Conservation (phyloP, 2,329 filamentous ascomycete genomes). For the Teratosphaeria pseudoeucalypti region DNA sequence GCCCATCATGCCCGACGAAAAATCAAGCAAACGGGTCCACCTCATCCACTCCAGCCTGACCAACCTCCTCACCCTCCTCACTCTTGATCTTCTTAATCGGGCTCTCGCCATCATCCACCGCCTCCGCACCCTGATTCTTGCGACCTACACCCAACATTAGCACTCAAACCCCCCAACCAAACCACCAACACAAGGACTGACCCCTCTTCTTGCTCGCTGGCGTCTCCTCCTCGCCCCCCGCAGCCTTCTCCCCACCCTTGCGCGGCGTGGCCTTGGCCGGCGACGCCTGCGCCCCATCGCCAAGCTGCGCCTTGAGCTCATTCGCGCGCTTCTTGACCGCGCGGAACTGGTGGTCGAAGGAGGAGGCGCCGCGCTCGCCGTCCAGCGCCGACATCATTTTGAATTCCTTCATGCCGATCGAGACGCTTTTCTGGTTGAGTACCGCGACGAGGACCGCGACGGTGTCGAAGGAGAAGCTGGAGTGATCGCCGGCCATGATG, state of each 20-base stretch:
- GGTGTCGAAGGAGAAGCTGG: constrained; percentile 14
- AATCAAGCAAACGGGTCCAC: neutral
- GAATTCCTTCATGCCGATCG: constrained; percentile 14
- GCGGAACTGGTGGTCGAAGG: constrained; percentile 22
- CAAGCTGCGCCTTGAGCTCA: constrained; percentile 10
- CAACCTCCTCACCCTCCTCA: constrained; percentile 5
- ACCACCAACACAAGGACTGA: neutral
- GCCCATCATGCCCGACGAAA: neutral
- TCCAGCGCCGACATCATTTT: constrained; percentile 20
- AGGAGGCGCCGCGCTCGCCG: constrained; percentile 8
- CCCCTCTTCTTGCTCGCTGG: neutral
- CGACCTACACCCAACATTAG: neutral
- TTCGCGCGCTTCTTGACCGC: constrained; percentile 18
- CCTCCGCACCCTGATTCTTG: neutral
- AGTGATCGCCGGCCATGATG: neutral
- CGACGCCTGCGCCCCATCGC: neutral
- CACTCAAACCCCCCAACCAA: neutral
- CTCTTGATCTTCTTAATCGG: constrained; percentile 13
- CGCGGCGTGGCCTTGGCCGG: neutral
- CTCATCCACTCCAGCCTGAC: neutral
- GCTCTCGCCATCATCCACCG: constrained; percentile 5
- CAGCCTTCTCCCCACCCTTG: constrained; percentile 1
- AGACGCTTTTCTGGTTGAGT: constrained; percentile 10
- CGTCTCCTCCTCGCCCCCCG: neutral
- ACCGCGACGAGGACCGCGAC: constrained; percentile 12